Percentiles rank a stretch among this genome's conserved stretches.
phyloP scores from a whole-genome alignment of 768 basidiomycete genomes.

The Suillus discolor region DNA sequence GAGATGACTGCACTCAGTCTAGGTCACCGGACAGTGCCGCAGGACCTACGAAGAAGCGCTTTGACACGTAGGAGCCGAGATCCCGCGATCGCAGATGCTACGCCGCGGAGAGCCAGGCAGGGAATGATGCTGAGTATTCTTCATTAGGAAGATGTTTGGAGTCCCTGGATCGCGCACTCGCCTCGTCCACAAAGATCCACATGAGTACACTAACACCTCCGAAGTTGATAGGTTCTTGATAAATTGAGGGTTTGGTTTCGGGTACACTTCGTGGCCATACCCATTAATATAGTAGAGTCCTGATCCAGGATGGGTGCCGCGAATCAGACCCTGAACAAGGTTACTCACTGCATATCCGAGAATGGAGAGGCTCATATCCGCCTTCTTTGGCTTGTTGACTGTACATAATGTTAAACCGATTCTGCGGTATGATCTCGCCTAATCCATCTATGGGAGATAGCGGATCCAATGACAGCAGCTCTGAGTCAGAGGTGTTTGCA shows the following conservation, averaged over 20 bases:
- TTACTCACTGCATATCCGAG: slow-evolving; percentile 64
- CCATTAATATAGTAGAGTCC: slow-evolving; percentile 88
- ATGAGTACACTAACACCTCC: slow-evolving; percentile 84
- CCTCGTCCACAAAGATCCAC: slow-evolving; percentile 96
- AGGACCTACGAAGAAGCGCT: slow-evolving; percentile 73
- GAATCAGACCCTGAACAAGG: slow-evolving; percentile 15
- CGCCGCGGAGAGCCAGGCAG: slow-evolving; percentile 82
- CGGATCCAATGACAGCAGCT: slow-evolving; percentile 36
- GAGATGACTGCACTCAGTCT: slow-evolving; percentile 13
- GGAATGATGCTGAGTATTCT: slow-evolving; percentile 72
- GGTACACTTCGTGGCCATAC: slow-evolving; percentile 91
- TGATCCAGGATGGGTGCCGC: slow-evolving; percentile 29
- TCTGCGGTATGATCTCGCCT: slow-evolving; percentile 45
- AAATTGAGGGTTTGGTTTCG: slow-evolving; percentile 83
- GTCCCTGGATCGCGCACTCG: slow-evolving; percentile 28
- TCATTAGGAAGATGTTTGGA: slow-evolving; percentile 10
- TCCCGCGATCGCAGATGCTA: slow-evolving; percentile 75
- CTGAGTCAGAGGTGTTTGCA: slow-evolving; percentile 29
- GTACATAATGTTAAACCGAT: slow-evolving; percentile 66
- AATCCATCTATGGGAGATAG: slow-evolving; percentile 57
- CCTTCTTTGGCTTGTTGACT: slow-evolving; percentile 51
- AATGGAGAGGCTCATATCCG: slow-evolving; percentile 55
- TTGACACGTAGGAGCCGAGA: slow-evolving; percentile 76
- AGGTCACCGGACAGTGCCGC: slow-evolving; percentile 2
- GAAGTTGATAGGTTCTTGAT: slow-evolving; percentile 59